phyloP scores from a whole-genome alignment of 148 eudicot species.

The Oxyria digyna region DNA sequence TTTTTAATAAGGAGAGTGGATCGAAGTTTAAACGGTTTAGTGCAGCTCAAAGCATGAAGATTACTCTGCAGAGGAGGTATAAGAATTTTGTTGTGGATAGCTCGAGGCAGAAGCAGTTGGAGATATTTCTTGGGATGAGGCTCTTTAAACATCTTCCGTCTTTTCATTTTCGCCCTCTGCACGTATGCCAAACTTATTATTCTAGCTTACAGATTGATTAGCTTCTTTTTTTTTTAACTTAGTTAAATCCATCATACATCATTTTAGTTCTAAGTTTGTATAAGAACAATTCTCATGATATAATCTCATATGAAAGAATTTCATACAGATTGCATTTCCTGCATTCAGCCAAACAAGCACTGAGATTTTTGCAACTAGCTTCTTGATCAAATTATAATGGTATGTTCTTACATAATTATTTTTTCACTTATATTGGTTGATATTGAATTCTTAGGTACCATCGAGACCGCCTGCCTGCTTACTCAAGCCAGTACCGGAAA shows the following conservation, averaged over 20 bases:
- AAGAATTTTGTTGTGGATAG: conserved; percentile 87
- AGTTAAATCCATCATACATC: too few relatives aligned
- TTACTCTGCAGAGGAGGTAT: conserved; percentile 81
- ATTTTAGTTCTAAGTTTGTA: too few relatives aligned
- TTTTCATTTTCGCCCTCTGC: conserved; percentile 44
- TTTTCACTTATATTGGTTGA: too few relatives aligned
- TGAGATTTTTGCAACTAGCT: too few relatives aligned
- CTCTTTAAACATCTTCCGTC: conserved; percentile 92
- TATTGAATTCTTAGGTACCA: conserved; percentile 39
- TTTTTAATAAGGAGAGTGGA: conserved; percentile 81
- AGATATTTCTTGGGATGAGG: conserved; percentile 82
- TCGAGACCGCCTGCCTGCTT: conserved; percentile 76
- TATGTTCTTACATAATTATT: too few relatives aligned
- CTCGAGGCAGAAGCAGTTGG: conserved; percentile 91
- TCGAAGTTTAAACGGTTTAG: conserved; percentile 85
- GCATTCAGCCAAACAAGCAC: too few relatives aligned
- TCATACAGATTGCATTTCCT: too few relatives aligned
- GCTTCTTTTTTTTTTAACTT: neutral
- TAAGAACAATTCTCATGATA: too few relatives aligned
- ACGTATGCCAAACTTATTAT: conserved; percentile 34
- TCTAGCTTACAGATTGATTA: neutral
- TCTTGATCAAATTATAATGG: too few relatives aligned
- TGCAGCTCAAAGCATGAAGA: conserved; percentile 92
- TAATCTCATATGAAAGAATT: too few relatives aligned
- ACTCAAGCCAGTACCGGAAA: conserved; percentile 80